These are phyloP conservation scores for Trametes meyenii DNA, from an alignment of 768 basidiomycete genomes.

Conservation along the genomic window DNA sequence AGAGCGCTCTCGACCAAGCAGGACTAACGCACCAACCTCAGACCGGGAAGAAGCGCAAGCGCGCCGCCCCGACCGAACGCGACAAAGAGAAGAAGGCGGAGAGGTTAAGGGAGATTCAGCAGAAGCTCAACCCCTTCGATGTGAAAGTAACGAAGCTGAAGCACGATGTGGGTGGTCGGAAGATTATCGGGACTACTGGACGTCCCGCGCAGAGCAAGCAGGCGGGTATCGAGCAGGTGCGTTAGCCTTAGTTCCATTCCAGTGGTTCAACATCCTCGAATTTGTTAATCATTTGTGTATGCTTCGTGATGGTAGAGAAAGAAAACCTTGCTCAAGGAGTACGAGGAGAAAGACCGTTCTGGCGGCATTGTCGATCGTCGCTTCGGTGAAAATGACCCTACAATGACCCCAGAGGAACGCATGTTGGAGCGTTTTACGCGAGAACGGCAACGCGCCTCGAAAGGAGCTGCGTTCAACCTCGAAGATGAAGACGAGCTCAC, in stretches of 20 bases:
- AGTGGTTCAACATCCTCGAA: background rate
- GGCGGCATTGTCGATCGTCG: constrained; percentile 93
- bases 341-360: constrained; percentile 74
- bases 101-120: constrained; percentile 81
- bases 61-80: constrained; percentile 59
- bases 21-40: constrained; percentile 69
- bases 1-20: constrained; percentile 76
- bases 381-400: constrained; percentile 94
- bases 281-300: background rate
- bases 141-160: constrained; percentile 89
- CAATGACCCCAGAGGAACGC: constrained; percentile 92
- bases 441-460: constrained; percentile 80
- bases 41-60: constrained; percentile 71
- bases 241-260: constrained; percentile 24
- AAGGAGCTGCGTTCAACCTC: constrained; percentile 81
- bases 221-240: constrained; percentile 86
- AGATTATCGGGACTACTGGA: constrained; percentile 80
- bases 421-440: constrained; percentile 96
- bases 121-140: constrained; percentile 92
- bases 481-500: constrained; percentile 92
- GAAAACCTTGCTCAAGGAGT: constrained; percentile 87
- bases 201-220: constrained; percentile 88
- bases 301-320: constrained; percentile 62
- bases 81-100: constrained; percentile 83
- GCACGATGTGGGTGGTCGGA: constrained; percentile 90